Evolutionary conservation across 202 grass and related monocot species (phyloP), one percentile per base, ranked within the genome.

Genomic region (Bolboschoenoplectus hybrid): DNA sequence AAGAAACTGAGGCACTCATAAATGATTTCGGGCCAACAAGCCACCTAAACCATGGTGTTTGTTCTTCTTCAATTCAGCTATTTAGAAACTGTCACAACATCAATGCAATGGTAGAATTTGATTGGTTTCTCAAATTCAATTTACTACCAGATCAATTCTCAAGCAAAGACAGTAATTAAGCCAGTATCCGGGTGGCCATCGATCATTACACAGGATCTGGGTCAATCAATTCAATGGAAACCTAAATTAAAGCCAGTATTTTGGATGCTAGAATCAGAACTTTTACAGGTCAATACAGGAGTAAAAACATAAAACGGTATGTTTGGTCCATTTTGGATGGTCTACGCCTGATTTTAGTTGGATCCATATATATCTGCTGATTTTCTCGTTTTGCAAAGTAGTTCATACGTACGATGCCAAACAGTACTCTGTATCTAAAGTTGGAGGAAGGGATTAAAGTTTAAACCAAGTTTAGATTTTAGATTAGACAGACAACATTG

Each of bases 61-160:
- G 32, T 65, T 36, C 26, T 35, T 65, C 16, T 19, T 26, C 26
- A 26, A 26, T 26, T 26, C 26, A 26, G 63, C 26, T 26, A 35
- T 17, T 46, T 73, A 26, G 17, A 47, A 73, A 47, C 43, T 9
- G 44, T 73, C 44, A 46, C 4, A 73, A 73, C 8, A 73, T 73
- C 41, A 49, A 47, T 3, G 26, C 8, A 12, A 74, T 12, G 9
- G 45, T 50, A 74, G 2, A 17, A 9, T 74, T 74, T 20, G 14
- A 50, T 49, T 26, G n/a, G 43, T 72, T 71, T 47, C 69, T 73
- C 44, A 73, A 67, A 73, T 73, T 56, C 53, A 8, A 47, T n/a
- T 73, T 50, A 73, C 8, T 19, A 72, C 26, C 43, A 47, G 44
- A 72, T 44, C 16, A 74, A 50, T 74, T 20, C n/a, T 74, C 44